Conservation (phyloP, 192 early-diverging fungal genomes). For the Endogone sp. region DNA sequence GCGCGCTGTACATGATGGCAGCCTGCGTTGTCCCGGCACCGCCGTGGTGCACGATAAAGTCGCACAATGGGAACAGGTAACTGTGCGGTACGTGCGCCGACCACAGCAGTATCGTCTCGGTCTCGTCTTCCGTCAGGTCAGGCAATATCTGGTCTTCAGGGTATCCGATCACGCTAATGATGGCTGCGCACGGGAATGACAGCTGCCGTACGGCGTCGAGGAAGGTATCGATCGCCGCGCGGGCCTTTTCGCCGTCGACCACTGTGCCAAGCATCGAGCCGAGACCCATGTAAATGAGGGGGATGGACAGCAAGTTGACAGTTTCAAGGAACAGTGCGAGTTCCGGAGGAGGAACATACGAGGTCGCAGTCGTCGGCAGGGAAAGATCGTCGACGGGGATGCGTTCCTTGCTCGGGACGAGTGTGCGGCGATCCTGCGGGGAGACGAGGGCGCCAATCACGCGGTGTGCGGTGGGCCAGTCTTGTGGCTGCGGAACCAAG, state of each 20-base stretch:
- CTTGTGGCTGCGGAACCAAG: not conserved
- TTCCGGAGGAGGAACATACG: not conserved
- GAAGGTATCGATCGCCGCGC: not conserved
- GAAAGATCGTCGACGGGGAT: not conserved
- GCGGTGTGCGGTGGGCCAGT: slow-evolving; percentile 1
- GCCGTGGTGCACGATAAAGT: not conserved
- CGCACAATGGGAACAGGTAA: not conserved
- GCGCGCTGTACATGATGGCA: not conserved
- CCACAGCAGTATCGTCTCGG: not conserved
- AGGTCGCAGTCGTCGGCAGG: not conserved
- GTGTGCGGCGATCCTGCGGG: not conserved
- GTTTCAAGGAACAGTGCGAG: not conserved
- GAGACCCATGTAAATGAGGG: not conserved
- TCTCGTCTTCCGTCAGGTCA: not conserved
- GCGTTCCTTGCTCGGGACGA: not conserved
- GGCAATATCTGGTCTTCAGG: not conserved
- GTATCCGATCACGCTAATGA: not conserved
- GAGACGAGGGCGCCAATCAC: not conserved
- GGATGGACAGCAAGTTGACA: not conserved
- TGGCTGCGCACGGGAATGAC: not conserved
- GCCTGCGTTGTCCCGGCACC: slow-evolving; percentile 2
- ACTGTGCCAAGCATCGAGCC: slow-evolving; percentile 5
- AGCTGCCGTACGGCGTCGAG: not conserved
- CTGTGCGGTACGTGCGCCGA: not conserved
- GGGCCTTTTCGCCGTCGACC: not conserved